Evolutionary conservation across 345 rosid species (phyloP), one percentile per base, ranked within the genome.

Genomic region (Sisymbrium irio): DNA sequence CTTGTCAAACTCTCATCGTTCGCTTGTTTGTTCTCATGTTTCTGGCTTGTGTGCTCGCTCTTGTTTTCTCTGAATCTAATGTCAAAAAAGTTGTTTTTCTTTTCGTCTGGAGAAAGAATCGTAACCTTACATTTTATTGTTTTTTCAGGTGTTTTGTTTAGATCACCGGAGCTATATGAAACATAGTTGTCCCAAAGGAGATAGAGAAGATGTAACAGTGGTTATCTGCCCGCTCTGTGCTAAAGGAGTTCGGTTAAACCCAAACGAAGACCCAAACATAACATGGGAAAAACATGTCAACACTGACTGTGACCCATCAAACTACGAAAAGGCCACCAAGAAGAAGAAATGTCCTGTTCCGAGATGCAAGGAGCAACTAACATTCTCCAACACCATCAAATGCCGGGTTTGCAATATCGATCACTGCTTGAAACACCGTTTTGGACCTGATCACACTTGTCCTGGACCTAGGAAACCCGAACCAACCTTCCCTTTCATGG

Each of bases 191-290:
- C 90, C 97, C 6, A 90, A 88, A 71, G 92, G 90, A 17, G 87
- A 88, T 66, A 84, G 72, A 62, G 80, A 84, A 30, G 97, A 89
- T 56, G 91, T 92, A 4, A 87, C 91, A 0, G 99, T 95, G 54
- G 97, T 91, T 44, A 77, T 95, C 15, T 95, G 99, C 71, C 97
- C 99, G 0, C 84, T 91, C 39, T 95, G 99, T 56, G 97, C 99
- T 0, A 90, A 84, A 82, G 97, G 97, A 41, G 97, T 92, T 69
- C 79, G 87, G 22, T 82, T 95, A 65, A 84, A 66, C 56, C 91
- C 92, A 1, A 91, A 87, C 12, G 89, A 88, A 79, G 93, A 94
- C 72, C 90, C 97, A 0, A 87, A 94, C 65, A 85, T 95, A 15
- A 83, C 87, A 10, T 95, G 99, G 99, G 97, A 95, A 67, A 69